Conservation (phyloP, 768 basidiomycete genomes). For the Boletus bicolor region DNA sequence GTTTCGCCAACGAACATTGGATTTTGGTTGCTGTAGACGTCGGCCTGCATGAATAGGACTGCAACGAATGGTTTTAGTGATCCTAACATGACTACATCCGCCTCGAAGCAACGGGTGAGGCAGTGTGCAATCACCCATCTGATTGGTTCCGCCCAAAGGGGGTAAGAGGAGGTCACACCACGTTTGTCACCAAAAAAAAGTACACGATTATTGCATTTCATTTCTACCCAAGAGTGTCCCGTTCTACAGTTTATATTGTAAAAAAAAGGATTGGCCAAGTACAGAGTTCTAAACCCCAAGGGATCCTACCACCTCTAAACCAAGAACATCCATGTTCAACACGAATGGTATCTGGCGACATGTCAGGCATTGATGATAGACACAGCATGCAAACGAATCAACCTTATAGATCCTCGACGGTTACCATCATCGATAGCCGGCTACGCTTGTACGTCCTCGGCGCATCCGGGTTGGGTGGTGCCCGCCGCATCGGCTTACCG, state of each 20-base stretch:
- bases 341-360: conserved; percentile 6
- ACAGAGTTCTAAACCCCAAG: not conserved
- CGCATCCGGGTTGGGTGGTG: conserved; percentile 25
- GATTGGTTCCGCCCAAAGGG: conserved; percentile 23
- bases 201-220: conserved; percentile 10
- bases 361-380: not conserved
- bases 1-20: conserved; percentile 1
- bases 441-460: conserved; percentile 50
- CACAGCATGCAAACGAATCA: not conserved
- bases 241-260: not conserved
- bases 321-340: conserved; percentile 13
- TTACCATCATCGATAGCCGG: conserved; percentile 49
- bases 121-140: conserved; percentile 24
- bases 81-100: conserved; percentile 16
- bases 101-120: conserved; percentile 21
- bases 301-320: not conserved
- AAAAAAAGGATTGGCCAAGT: not conserved
- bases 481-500: conserved; percentile 52
- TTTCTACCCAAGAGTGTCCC: not conserved
- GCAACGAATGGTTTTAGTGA: not conserved
- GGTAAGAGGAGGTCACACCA: conserved; percentile 1
- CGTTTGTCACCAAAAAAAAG: not conserved
- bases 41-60: not conserved
- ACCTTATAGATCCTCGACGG: conserved; percentile 38
- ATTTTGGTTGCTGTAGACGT: conserved; percentile 1